Evolutionary conservation across 2,329 filamentous ascomycete genomes (phyloP).

Genomic region (Pseudogymnoascus sp.): DNA sequence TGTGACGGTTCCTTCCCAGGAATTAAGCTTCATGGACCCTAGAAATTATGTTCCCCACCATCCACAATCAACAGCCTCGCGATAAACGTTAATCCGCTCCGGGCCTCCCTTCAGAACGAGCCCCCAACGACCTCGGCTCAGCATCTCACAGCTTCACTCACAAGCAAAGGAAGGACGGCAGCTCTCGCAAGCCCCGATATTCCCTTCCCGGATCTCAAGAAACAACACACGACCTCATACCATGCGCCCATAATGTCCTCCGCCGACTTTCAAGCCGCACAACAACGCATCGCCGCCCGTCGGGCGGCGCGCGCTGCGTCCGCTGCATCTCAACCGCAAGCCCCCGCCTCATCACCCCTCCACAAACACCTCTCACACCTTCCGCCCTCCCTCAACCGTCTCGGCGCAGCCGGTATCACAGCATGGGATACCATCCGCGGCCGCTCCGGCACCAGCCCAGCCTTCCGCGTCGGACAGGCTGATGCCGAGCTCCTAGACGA

Average conservation of each 20-base stretch:
- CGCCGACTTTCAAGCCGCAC: conserved; percentile 69
- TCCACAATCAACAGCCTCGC: conserved; percentile 5
- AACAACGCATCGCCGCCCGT: conserved; percentile 76
- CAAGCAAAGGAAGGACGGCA: neutral
- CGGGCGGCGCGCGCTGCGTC: conserved; percentile 67
- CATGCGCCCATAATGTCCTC: conserved; percentile 24
- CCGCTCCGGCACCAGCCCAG: conserved; percentile 71
- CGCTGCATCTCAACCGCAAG: conserved; percentile 43
- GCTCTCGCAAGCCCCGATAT: neutral
- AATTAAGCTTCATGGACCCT: conserved; percentile 4
- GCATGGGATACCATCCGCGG: conserved; percentile 67
- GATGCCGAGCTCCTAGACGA: conserved; percentile 93
- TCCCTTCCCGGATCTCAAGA: neutral
- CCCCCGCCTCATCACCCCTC: conserved; percentile 44
- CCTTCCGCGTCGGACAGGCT: conserved; percentile 90
- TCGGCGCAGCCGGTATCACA: conserved; percentile 41
- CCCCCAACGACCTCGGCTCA: conserved; percentile 4
- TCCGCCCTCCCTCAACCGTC: conserved; percentile 54
- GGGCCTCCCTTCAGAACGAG: neutral
- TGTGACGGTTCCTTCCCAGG: neutral
- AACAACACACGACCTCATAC: neutral
- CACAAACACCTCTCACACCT: conserved; percentile 41
- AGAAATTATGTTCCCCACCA: conserved; percentile 7
- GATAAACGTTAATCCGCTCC: conserved; percentile 4
- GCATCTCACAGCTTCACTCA: neutral